Evolutionary conservation across 208 protist species (phyloP).

Genomic region (Phytomonas sp.): DNA sequence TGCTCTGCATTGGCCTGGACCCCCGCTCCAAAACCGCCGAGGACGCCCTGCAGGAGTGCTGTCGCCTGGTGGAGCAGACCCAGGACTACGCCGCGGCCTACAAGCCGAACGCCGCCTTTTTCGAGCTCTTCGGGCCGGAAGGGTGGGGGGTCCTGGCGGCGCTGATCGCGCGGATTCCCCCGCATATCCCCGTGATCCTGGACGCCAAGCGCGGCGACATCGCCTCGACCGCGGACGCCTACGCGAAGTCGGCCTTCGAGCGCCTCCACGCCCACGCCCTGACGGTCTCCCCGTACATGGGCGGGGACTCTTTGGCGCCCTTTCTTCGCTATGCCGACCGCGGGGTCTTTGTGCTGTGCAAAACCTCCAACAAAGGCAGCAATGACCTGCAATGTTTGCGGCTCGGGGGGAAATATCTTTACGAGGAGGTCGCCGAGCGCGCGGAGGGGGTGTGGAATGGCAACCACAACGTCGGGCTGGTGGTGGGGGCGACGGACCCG

Average conservation of each 20-base stretch:
- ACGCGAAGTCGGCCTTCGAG: conserved; percentile 73
- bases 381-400: conserved; percentile 75
- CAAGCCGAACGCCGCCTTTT: conserved; percentile 88
- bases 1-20: conserved; percentile 84
- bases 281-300: conserved; percentile 85
- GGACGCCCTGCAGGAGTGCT: conserved; percentile 61
- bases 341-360: conserved; percentile 83
- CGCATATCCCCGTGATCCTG: conserved; percentile 75
- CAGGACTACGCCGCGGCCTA: conserved; percentile 77
- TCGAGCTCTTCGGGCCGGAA: conserved; percentile 67
- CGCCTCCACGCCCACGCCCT: conserved; percentile 77
- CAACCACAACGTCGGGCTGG: conserved; percentile 77
- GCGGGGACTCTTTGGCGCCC: conserved; percentile 65
- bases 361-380: conserved; percentile 86
- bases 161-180: conserved; percentile 56
- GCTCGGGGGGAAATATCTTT: conserved; percentile 43
- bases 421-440: conserved; percentile 70
- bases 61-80: conserved; percentile 64
- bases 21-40: conserved; percentile 60
- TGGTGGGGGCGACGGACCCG: conserved; percentile 79
- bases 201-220: conserved; percentile 88
- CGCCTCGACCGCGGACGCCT: conserved; percentile 76
- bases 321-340: conserved; percentile 71
- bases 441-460: conserved; percentile 63
- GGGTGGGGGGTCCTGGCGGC: conserved; percentile 62